A percentile compares a stretch with the other conserved stretches of the same genome.
Conservation (phyloP, 345 rosid species). For the Ceriops zippeliana region DNA sequence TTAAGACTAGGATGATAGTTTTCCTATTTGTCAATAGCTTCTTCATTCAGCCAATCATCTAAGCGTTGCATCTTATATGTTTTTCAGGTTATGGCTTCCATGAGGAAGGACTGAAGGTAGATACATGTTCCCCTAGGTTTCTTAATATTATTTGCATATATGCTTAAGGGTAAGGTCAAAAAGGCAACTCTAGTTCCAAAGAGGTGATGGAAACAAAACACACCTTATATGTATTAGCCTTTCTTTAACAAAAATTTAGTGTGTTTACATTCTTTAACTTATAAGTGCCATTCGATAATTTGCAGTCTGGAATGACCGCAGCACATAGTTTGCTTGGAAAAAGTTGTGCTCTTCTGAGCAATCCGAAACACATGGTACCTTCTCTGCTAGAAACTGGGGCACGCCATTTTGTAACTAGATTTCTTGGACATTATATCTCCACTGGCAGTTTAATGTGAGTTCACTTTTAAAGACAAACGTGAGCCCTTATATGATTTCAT, state of each 20-base stretch:
- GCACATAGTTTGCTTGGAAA: conserved; percentile 66
- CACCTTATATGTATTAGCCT: not conserved
- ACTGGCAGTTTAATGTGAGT: conserved; percentile 73
- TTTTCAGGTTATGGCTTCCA: conserved; percentile 93
- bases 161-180: not conserved
- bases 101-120: conserved; percentile 90
- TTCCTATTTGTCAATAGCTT: not conserved
- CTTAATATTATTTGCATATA: not conserved
- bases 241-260: not conserved
- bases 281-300: conserved; percentile 1
- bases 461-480: conserved; percentile 9
- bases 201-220: too few species aligned
- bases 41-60: not conserved
- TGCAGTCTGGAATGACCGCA: conserved; percentile 72
- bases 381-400: conserved; percentile 71
- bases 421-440: conserved; percentile 61
- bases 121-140: not conserved
- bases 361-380: conserved; percentile 80
- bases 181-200: not conserved
- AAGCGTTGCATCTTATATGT: conserved; percentile 5
- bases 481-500: conserved; percentile 2
- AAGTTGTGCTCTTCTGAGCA: conserved; percentile 37
- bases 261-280: not conserved
- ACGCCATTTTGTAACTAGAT: conserved; percentile 66
- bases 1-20: not conserved